A percentile compares a stretch with the other conserved stretches of the same genome.
These are phyloP conservation scores for Pholiota microspora DNA, from an alignment of 768 basidiomycete genomes.

Conservation along the genomic window DNA sequence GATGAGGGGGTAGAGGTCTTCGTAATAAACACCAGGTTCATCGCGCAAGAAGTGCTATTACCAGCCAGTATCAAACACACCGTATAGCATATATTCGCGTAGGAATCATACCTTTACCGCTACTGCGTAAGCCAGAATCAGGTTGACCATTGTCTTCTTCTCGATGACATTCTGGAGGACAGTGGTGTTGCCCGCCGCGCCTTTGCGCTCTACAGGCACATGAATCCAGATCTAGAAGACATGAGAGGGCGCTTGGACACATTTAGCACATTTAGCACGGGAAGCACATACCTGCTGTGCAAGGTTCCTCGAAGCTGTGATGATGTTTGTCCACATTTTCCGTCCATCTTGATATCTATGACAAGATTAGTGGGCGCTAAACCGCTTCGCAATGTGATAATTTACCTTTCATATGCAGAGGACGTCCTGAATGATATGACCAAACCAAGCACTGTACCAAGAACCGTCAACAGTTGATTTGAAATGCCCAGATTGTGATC, in stretches of 20 bases:
- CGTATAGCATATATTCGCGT: not conserved
- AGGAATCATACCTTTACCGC: constrained; percentile 52
- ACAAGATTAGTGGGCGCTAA: not conserved
- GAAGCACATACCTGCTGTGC: constrained; percentile 55
- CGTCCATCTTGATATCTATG: constrained; percentile 64
- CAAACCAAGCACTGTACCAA: constrained; percentile 76
- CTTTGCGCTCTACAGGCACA: constrained; percentile 43
- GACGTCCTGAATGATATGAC: constrained; percentile 74
- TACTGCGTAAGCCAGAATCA: constrained; percentile 68
- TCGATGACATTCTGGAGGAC: constrained; percentile 56
- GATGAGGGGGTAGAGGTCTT: constrained; percentile 73
- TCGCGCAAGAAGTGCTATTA: constrained; percentile 63
- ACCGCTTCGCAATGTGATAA: not conserved
- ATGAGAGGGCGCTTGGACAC: not conserved
- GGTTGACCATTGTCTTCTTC: constrained; percentile 74
- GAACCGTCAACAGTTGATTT: constrained; percentile 58
- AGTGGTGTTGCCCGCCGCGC: constrained; percentile 17
- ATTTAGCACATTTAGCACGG: constrained; percentile 23
- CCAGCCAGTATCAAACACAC: not conserved
- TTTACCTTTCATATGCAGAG: constrained; percentile 62
- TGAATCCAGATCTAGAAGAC: constrained; percentile 54
- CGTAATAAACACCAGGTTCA: constrained; percentile 70
- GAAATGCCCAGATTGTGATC: constrained; percentile 44
- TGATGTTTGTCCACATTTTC: constrained; percentile 69
- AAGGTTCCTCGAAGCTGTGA: constrained; percentile 54